Percentiles rank a stretch among this genome's conserved stretches.
Conservation (phyloP, 2,329 filamentous ascomycete genomes). For the Davidsoniella australis region DNA sequence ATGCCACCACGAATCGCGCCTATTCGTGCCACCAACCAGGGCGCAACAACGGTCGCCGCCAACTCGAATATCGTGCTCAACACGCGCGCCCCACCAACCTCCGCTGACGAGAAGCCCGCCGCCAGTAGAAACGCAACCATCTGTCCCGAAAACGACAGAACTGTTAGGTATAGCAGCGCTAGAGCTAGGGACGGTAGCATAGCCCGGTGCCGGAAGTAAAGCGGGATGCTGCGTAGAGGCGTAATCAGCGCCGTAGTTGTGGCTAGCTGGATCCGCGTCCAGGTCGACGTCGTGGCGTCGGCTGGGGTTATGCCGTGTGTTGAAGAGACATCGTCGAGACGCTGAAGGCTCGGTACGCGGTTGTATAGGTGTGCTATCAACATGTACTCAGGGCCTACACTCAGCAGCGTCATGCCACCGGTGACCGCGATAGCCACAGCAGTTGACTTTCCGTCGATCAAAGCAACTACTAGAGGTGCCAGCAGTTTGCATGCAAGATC, state of each 20-base stretch:
- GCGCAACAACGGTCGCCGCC: conserved; percentile 42
- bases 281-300: neutral
- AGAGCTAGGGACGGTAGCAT: conserved; percentile 44
- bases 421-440: conserved; percentile 30
- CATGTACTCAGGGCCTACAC: conserved; percentile 34
- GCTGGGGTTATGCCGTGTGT: neutral
- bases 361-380: conserved; percentile 25
- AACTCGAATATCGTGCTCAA: conserved; percentile 38
- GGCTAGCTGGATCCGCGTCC: neutral
- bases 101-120: conserved; percentile 30
- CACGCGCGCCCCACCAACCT: conserved; percentile 36
- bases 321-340: neutral
- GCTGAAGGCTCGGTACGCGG: conserved; percentile 14
- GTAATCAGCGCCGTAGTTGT: neutral
- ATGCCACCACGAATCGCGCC: conserved; percentile 47
- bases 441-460: conserved; percentile 32
- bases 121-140: conserved; percentile 48
- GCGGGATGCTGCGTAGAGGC: conserved; percentile 16
- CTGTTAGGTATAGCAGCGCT: conserved; percentile 44
- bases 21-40: conserved; percentile 35
- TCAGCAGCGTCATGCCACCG: conserved; percentile 31
- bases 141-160: conserved; percentile 40
- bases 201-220: conserved; percentile 36
- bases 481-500: conserved; percentile 42
- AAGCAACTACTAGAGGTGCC: conserved; percentile 36